Base-by-base conservation (phyloP, 2,329 filamentous ascomycete species). In the Ophiostoma sp. region DNA sequence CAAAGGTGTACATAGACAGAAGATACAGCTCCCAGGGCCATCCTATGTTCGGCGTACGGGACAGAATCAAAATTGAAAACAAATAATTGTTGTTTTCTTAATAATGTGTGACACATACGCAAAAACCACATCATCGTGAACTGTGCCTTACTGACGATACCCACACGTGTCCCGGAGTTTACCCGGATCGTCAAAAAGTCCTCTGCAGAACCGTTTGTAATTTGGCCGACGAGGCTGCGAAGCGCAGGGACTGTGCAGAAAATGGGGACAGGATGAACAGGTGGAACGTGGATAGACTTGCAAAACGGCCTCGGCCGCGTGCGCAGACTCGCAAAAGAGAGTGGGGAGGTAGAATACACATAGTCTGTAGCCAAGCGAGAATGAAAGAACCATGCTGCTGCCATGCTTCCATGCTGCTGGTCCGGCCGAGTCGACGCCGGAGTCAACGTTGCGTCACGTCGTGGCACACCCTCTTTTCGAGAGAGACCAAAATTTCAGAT, bases 361-460 rank as follows among this genome's bases (percentile, higher is more conserved):
- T 48, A 48, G 42, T 4, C 42, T 36, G 33, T 19, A 42, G 45
- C n/a, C n/a, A 55, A 25, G 39, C 33, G 52, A 19, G 8, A 25
- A 28, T 28, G 36, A 45, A 55, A 12, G 42, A 2, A 22, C 2
- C 42, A 19, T 48, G 42, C 15, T 48, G 15, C 42, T 48, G 17
- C 11, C 15, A 45, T 19, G 42, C 42, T 48, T 48, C 33, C 33
- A 42, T 25, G 19, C 59, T 63, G 59, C 59, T 71, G 70, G 70
- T 52, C 55, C 57, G 70, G 57, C 70, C 70, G 70, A 71, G 70
- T 63, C 70, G 39, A 52, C 31, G 42, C 42, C 57, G 57, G 70
- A 50, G 61, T 50, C 70, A 71, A 64, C 70, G 70, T 71, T 71
- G 57, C 69, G 31, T 71, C 61, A 36, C 57, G 42, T n/a, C 28